A percentile compares a stretch with the other conserved stretches of the same genome.
These are phyloP conservation scores for Sclerospora graminicola DNA, from an alignment of 352 stramenopile species.

Conservation along the genomic window DNA sequence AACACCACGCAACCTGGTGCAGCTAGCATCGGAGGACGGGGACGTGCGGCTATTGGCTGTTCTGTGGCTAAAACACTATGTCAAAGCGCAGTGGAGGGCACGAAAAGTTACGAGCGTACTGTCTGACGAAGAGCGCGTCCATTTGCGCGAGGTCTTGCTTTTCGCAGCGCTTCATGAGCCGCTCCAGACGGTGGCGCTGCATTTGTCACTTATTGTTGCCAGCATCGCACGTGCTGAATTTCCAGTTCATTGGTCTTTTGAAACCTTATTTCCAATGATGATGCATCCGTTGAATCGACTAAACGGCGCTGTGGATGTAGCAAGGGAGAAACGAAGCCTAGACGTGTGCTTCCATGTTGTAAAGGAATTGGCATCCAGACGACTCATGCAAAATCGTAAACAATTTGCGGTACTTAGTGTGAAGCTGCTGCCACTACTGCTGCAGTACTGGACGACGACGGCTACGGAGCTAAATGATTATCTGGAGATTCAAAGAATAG, in stretches of 20 bases:
- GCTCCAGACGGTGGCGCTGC: constrained; percentile 36
- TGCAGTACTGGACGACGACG: constrained; percentile 46
- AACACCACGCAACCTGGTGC: constrained; percentile 15
- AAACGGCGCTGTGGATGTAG: constrained; percentile 6
- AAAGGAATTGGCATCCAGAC: constrained; percentile 65
- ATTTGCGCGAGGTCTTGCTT: constrained; percentile 44
- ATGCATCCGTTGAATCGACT: constrained; percentile 31
- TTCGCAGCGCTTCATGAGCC: constrained; percentile 62
- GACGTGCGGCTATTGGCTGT: constrained; percentile 53
- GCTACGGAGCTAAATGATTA: constrained; percentile 25
- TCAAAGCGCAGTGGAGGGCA: constrained; percentile 36
- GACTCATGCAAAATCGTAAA: constrained; percentile 77
- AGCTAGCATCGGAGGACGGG: constrained; percentile 22
- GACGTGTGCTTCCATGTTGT: constrained; percentile 61
- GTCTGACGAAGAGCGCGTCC: constrained; percentile 30
- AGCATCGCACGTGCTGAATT: constrained; percentile 69
- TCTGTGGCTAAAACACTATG: constrained; percentile 71
- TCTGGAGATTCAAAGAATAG: constrained; percentile 17
- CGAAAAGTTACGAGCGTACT: constrained; percentile 25
- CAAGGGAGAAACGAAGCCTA: constrained; percentile 29
- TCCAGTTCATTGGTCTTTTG: constrained; percentile 49
- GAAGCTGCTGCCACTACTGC: constrained; percentile 43
- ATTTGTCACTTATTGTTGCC: constrained; percentile 55
- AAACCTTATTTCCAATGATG: constrained; percentile 56
- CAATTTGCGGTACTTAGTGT: constrained; percentile 67